Conservation (phyloP, 768 basidiomycete species). For the Strobilomyces echinocephalus region DNA sequence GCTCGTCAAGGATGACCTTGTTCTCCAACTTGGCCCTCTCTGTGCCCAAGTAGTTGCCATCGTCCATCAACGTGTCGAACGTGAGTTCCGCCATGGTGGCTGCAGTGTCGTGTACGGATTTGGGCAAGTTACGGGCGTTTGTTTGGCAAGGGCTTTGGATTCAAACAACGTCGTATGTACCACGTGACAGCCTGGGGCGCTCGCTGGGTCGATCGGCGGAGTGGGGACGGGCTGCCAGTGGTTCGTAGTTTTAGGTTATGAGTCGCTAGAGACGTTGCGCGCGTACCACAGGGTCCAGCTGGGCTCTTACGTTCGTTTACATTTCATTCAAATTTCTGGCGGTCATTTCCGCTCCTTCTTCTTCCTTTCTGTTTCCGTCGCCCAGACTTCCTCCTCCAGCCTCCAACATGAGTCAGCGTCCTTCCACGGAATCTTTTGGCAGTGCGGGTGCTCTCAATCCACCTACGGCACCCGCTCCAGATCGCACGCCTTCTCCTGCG, state of each 20-base stretch:
- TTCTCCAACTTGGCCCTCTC: slow-evolving; percentile 77
- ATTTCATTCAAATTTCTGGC: slow-evolving; percentile 14
- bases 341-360: slow-evolving; percentile 2
- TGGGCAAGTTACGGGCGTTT: slow-evolving; percentile 20
- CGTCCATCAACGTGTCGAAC: slow-evolving; percentile 70
- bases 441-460: slow-evolving; percentile 18
- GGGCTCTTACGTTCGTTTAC: slow-evolving; percentile 24
- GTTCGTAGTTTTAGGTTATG: neutral
- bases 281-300: slow-evolving; percentile 8
- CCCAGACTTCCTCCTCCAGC: slow-evolving; percentile 7
- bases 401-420: slow-evolving; percentile 27
- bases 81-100: slow-evolving; percentile 70
- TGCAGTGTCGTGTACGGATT: slow-evolving; percentile 9
- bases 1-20: slow-evolving; percentile 85
- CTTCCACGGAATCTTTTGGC: slow-evolving; percentile 25
- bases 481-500: slow-evolving; percentile 29
- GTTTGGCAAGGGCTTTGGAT: slow-evolving; percentile 33
- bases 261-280: neutral
- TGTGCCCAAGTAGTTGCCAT: slow-evolving; percentile 69
- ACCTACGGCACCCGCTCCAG: slow-evolving; percentile 15
- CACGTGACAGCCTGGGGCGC: neutral
- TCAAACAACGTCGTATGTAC: slow-evolving; percentile 24
- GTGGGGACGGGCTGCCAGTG: neutral
- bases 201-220: neutral
- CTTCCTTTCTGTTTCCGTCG: neutral